Conservation (phyloP, 495 filamentous ascomycete species). For the Amorphotheca resinae region DNA sequence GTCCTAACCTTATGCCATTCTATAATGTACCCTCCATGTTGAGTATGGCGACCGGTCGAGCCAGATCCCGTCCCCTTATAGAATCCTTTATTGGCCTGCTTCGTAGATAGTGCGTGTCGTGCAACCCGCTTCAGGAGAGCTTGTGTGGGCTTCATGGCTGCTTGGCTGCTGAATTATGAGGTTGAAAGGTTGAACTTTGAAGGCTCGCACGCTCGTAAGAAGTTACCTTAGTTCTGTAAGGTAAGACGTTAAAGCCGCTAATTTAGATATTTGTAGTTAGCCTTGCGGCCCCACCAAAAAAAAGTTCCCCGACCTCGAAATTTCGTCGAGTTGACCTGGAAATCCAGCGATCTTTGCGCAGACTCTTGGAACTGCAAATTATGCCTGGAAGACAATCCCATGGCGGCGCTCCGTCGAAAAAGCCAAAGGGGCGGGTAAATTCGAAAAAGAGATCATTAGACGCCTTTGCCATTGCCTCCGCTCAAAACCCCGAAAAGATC, state of each 20-base stretch:
- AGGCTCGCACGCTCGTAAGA: too few species aligned
- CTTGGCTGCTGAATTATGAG: neutral
- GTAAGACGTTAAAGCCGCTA: too few species aligned
- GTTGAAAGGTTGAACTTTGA: too few species aligned
- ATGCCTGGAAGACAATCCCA: constrained; percentile 65
- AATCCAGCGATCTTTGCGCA: neutral
- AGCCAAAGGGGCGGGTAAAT: constrained; percentile 35
- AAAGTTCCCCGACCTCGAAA: constrained; percentile 6
- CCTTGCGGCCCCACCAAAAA: constrained; percentile 15
- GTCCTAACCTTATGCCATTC: constrained; percentile 82
- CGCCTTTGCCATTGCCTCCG: constrained; percentile 73
- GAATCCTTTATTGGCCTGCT: constrained; percentile 82
- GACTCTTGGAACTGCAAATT: neutral
- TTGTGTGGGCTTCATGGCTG: constrained; percentile 54
- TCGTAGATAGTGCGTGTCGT: constrained; percentile 70
- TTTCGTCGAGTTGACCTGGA: neutral
- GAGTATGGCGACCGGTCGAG: constrained; percentile 74
- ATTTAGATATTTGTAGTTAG: neutral
- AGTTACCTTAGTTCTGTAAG: too few species aligned
- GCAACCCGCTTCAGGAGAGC: constrained; percentile 53
- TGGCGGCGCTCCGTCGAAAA: constrained; percentile 30
- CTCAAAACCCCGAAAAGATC: constrained; percentile 37
- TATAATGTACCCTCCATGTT: constrained; percentile 70
- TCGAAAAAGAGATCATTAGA: constrained; percentile 47
- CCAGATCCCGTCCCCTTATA: constrained; percentile 93